A percentile compares a stretch with the other conserved stretches of the same genome.
These are phyloP conservation scores for Penicillium cataractarum DNA, from an alignment of 495 filamentous ascomycete genomes.

Conservation along the genomic window DNA sequence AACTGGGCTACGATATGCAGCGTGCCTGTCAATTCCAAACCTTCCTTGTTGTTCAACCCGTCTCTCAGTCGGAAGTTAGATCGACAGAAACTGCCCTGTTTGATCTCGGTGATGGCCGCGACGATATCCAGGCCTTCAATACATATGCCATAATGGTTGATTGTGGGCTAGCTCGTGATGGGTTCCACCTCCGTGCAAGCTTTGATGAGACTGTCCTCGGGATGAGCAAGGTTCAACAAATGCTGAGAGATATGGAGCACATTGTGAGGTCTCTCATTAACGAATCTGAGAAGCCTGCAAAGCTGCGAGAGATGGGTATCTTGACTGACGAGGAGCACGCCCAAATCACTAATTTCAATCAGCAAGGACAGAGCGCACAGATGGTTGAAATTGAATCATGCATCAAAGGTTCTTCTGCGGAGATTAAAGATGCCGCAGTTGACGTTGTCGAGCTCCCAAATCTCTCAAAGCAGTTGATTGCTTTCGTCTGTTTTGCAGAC, in stretches of 20 bases:
- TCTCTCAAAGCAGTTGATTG: constrained; percentile 1
- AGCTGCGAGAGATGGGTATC: not conserved
- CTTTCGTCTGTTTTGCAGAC: not conserved
- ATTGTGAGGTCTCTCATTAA: not conserved
- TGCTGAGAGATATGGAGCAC: not conserved
- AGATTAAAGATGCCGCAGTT: not conserved
- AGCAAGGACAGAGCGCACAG: not conserved
- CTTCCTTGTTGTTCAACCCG: not conserved
- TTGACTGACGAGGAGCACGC: not conserved
- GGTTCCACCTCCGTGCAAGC: not conserved
- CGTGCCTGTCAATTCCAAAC: not conserved
- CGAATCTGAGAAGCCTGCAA: not conserved
- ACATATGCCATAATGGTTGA: constrained; percentile 1
- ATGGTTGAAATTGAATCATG: not conserved
- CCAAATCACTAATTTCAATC: not conserved
- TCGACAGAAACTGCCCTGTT: not conserved
- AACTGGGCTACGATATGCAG: not conserved
- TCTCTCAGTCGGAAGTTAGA: not conserved
- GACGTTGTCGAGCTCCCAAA: not conserved
- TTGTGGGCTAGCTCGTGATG: not conserved
- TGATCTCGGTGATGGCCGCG: not conserved
- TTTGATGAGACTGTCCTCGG: not conserved
- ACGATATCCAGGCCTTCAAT: not conserved
- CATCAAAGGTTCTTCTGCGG: not conserved
- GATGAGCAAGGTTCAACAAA: not conserved